These are phyloP conservation scores for Castanea mollissima DNA, from an alignment of 306 rosid species.

Conservation along the genomic window DNA sequence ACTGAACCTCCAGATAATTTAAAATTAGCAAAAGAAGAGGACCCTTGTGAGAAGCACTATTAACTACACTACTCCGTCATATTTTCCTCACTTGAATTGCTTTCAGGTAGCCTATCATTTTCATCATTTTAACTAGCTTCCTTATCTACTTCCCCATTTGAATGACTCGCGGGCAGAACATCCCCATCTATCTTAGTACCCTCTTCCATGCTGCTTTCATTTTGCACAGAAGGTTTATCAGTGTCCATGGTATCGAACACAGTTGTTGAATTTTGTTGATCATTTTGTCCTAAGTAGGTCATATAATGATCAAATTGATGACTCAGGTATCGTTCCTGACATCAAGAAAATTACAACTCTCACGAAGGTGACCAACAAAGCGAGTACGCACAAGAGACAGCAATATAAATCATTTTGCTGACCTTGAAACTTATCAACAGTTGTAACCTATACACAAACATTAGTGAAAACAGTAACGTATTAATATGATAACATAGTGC, in stretches of 20 bases:
- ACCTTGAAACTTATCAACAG: constrained; percentile 98
- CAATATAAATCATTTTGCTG: constrained; percentile 97
- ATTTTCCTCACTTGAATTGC: background rate
- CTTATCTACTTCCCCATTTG: background rate
- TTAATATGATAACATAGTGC: background rate
- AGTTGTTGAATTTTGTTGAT: background rate
- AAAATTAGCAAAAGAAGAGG: too few relatives aligned
- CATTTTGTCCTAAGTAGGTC: background rate
- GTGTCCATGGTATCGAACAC: background rate
- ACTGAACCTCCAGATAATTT: too few relatives aligned
- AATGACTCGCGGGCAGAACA: background rate
- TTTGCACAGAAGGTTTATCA: background rate
- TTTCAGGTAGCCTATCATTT: background rate
- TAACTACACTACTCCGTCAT: background rate
- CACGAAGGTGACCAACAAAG: constrained; percentile 94
- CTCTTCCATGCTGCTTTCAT: background rate
- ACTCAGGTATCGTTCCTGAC: background rate
- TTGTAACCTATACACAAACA: constrained; percentile 59
- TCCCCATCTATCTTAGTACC: background rate
- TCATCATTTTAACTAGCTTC: background rate
- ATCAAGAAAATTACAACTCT: background rate
- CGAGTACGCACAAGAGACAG: constrained; percentile 92
- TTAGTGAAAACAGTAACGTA: too few relatives aligned
- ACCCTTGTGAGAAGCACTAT: background rate
- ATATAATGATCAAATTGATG: background rate